Percentiles rank a stretch among this genome's conserved stretches.
These are phyloP conservation scores for Podila clonocystis DNA, from an alignment of 192 early-diverging fungal species.

Conservation along the genomic window DNA sequence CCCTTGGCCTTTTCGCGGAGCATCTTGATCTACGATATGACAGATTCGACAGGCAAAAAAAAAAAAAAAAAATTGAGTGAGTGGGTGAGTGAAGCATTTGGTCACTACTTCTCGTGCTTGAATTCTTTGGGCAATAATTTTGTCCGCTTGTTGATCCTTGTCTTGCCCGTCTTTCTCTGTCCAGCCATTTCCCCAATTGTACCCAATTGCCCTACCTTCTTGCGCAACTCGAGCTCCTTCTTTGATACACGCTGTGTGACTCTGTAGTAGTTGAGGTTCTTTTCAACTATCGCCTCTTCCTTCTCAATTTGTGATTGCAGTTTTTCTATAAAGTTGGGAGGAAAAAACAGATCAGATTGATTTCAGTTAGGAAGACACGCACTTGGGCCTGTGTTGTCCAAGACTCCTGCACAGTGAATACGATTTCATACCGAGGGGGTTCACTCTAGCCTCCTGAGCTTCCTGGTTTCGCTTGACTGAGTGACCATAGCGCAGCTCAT, in stretches of 20 bases:
- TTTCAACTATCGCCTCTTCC: constrained; percentile 26
- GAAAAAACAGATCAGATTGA: neutral
- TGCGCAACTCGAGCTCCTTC: constrained; percentile 44
- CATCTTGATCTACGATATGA: constrained; percentile 27
- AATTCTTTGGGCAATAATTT: neutral
- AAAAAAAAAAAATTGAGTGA: too few relatives aligned
- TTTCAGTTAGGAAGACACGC: neutral
- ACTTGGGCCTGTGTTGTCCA: neutral
- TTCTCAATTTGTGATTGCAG: constrained; percentile 25
- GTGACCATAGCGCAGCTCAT: constrained; percentile 55
- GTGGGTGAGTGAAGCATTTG: too few relatives aligned
- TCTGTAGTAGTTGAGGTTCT: constrained; percentile 37
- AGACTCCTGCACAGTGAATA: neutral
- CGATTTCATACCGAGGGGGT: constrained; percentile 51
- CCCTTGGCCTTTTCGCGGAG: constrained; percentile 30
- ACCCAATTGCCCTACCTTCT: constrained; percentile 20
- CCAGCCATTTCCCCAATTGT: neutral
- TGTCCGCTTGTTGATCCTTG: neutral
- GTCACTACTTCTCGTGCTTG: too few relatives aligned
- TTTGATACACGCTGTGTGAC: constrained; percentile 35
- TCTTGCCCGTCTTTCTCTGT: too few relatives aligned
- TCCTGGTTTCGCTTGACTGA: constrained; percentile 45
- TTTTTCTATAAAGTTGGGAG: constrained; percentile 14
- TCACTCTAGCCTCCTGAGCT: constrained; percentile 47
- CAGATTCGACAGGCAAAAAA: too few relatives aligned